Evolutionary conservation across 305 asterid genomes (phyloP), one percentile per base, ranked within the genome.

Genomic region (Rubia occidens): DNA sequence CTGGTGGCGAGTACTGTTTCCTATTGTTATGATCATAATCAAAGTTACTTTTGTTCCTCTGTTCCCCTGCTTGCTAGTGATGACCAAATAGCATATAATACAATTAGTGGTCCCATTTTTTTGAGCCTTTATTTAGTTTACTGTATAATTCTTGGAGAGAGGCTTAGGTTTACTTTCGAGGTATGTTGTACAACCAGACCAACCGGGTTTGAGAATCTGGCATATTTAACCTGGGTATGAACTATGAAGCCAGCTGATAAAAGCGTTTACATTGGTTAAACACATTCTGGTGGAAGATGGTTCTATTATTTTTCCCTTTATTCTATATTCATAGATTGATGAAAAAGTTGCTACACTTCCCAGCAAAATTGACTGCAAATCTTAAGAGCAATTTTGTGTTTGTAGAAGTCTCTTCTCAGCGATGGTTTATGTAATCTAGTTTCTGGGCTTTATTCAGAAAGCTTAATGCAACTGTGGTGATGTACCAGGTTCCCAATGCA

Each of bases 401-500:
- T 29, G 20, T 18, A 13, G 39, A 6, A 51, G 60, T 24, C n/a
- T n/a, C 32, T 45, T 24, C 11, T 21, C 53, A 11, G 18, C n/a
- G 4, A 7, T 18, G 17, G 14, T 17, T 40, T 1, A 54, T 4
- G 14, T 65, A 18, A 55, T 65, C 58, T 47, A 56, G 11, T 26
- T 42, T 40, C n/a, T 18, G 32, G 49, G 60, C 18, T 65, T 14
- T 51, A 8, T 17, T 59, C 21, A 26, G 55, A 39, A 51, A 43
- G 13, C 13, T 8, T 18, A 39, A 43, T 43, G 37, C 64, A 6
- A 11, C 32, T 70, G 63, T 65, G 44, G 21, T 29, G 18, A 8
- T 67, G 43, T 64, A n/a, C 58, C 77, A 93, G 98, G 96, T 93
- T 60, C 98, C 98, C 35, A 93, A 93, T 85, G 86, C 98, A 42